A percentile compares a stretch with the other conserved stretches of the same genome.
Conservation (phyloP, 2,329 filamentous ascomycete genomes). For the Coniochaeta sp. region DNA sequence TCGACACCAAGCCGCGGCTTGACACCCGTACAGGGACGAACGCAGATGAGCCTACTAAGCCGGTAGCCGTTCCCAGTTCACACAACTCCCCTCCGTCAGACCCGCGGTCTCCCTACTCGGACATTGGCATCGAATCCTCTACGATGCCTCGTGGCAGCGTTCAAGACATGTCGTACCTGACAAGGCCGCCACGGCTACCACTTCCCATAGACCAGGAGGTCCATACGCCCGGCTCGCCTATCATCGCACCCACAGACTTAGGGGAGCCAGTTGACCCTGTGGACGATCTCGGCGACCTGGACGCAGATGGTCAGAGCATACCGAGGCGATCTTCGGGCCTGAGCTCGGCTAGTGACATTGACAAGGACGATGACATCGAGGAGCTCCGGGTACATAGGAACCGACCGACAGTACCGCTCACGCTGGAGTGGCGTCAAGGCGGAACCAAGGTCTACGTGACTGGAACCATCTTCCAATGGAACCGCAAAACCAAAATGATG, state of each 20-base stretch:
- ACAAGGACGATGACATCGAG: conserved; percentile 74
- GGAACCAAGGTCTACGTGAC: conserved; percentile 94
- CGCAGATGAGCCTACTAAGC: conserved; percentile 39
- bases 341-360: conserved; percentile 52
- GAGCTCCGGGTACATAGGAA: conserved; percentile 70
- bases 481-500: conserved; percentile 83
- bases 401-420: conserved; percentile 72
- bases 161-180: conserved; percentile 55
- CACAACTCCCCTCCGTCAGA: conserved; percentile 25
- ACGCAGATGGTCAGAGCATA: conserved; percentile 31
- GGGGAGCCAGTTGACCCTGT: conserved; percentile 41
- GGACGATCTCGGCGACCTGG: conserved; percentile 45
- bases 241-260: conserved; percentile 63
- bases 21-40: conserved; percentile 12
- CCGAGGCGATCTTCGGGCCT: conserved; percentile 50
- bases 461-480: conserved; percentile 96
- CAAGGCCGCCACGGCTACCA: conserved; percentile 78
- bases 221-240: conserved; percentile 83
- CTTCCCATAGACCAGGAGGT: conserved; percentile 90
- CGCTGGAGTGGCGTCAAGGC: conserved; percentile 75
- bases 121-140: conserved; percentile 30
- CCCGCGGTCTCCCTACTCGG: conserved; percentile 21
- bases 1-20: conserved; percentile 22
- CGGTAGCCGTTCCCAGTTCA: conserved; percentile 47
- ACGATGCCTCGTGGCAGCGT: conserved; percentile 48